These are phyloP conservation scores for Nakazawaea ambrosiae DNA, from an alignment of 805 yeast species.

Conservation along the genomic window DNA sequence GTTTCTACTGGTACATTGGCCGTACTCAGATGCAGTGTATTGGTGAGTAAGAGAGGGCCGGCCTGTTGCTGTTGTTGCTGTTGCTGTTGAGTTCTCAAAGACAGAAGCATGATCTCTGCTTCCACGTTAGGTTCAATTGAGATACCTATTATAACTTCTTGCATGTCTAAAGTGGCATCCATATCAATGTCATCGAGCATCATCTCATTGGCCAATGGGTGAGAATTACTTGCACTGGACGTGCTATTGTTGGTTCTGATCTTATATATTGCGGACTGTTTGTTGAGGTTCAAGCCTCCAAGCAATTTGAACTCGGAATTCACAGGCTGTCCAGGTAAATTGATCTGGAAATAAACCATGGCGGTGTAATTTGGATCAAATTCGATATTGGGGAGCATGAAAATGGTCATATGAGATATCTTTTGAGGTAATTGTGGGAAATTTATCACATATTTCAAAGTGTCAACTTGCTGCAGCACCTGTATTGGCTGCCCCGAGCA, in stretches of 20 bases:
- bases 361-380: conserved; percentile 72
- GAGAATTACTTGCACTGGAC: conserved; percentile 4
- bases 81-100: conserved; percentile 28
- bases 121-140: conserved; percentile 74
- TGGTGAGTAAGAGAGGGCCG: conserved; percentile 23
- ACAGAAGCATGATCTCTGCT: conserved; percentile 43
- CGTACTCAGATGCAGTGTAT: conserved; percentile 2
- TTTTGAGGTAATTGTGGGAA: conserved; percentile 51
- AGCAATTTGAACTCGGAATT: conserved; percentile 49
- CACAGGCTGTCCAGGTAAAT: conserved; percentile 36
- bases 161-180: conserved; percentile 38
- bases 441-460: conserved; percentile 56
- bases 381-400: conserved; percentile 75
- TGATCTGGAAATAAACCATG: conserved; percentile 80
- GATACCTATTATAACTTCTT: conserved; percentile 61
- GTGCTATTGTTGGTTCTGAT: conserved; percentile 38
- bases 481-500: conserved; percentile 61
- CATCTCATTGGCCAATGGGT: no score
- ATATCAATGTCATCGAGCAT: conserved; percentile 52
- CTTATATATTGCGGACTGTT: conserved; percentile 90
- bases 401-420: conserved; percentile 75
- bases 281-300: conserved; percentile 54
- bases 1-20: conserved; percentile 17
- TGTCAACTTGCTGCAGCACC: conserved; percentile 59
- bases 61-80: conserved; percentile 28